Evolutionary conservation across 148 eudicot genomes (phyloP), one percentile per base, ranked within the genome.

Genomic region (Bassia scoparia): DNA sequence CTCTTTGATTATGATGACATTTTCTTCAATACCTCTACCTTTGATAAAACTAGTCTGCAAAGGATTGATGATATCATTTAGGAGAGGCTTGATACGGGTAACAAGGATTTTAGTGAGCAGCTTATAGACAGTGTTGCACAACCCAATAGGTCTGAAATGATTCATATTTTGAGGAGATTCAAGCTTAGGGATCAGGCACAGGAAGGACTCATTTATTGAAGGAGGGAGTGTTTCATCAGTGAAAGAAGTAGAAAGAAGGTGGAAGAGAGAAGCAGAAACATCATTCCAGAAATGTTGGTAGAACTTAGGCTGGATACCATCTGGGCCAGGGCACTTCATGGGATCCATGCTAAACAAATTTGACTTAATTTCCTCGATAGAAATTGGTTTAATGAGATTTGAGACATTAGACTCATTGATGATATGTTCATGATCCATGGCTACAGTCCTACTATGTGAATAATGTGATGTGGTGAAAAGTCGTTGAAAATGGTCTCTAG

Each of bases 181-280:
- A 0, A 13, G 11, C 15, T 68, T 68, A 0, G 41, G 58, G 5
- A 68, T 68, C 7, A 68, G 24, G 20, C 26, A 30, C 0, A 68
- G 0, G 24, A 17, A 68, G 3, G 71, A 29, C 0, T 68, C 7
- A 31, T 68, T 68, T 1, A 68, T 29, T 20, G 5, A 23, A 3
- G 1, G 8, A 0, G 43, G 71, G 2, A 68, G 2, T 0, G 2
- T 0, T 0, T 2, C n/a, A 7, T 0, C 13, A 0, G 0, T 7
- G 11, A 31, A 31, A 0, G 3, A 9, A 18, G 6, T 8, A 2
- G 3, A 1, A 4, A 48, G 5, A 0, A 67, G 31, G 0, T 2
- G 5, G 6, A 17, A 29, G 3, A 27, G 4, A 4, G 20, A 15
- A 9, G 8, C 27, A 0, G 24, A 20, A 18, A 29, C 1, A 3